Conservation (phyloP, 495 filamentous ascomycete genomes). For the Choiromyces venosus region DNA sequence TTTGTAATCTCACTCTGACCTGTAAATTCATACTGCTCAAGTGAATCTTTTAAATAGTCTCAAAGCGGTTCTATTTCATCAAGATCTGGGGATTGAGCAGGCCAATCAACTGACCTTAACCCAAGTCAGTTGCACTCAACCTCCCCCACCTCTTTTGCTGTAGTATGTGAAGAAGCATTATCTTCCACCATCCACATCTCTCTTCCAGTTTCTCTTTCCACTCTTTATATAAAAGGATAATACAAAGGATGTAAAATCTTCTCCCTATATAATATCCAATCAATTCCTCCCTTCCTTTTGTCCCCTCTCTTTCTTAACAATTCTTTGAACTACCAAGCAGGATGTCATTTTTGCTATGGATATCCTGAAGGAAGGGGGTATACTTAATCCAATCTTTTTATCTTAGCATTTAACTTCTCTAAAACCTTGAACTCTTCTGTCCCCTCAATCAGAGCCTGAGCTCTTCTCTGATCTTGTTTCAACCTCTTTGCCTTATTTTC, state of each 20-base stretch:
- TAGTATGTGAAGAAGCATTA: conserved; percentile 5
- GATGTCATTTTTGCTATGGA: neutral
- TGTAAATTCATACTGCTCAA: conserved; percentile 1
- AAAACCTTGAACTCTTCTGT: neutral
- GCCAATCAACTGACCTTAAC: conserved; percentile 7
- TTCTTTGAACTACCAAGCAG: conserved; percentile 15
- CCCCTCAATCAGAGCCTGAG: neutral
- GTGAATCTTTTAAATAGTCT: conserved; percentile 2
- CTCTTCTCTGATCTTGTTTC: neutral
- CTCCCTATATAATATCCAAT: conserved; percentile 10
- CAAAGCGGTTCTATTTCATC: conserved; percentile 14
- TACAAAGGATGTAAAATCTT: conserved; percentile 1
- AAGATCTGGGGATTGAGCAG: conserved; percentile 15
- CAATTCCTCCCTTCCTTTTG: neutral
- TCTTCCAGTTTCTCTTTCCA: conserved; percentile 5
- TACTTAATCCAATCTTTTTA: neutral
- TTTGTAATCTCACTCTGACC: neutral
- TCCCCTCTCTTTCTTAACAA: neutral
- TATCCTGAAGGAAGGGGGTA: neutral
- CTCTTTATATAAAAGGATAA: conserved; percentile 7
- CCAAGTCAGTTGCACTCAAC: neutral
- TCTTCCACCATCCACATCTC: conserved; percentile 12
- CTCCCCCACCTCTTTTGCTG: neutral
- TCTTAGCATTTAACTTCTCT: conserved; percentile 2
- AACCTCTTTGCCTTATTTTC: neutral